These are phyloP conservation scores for Carex scoparia DNA, from an alignment of 176 grass and related monocot species.

Conservation along the genomic window DNA sequence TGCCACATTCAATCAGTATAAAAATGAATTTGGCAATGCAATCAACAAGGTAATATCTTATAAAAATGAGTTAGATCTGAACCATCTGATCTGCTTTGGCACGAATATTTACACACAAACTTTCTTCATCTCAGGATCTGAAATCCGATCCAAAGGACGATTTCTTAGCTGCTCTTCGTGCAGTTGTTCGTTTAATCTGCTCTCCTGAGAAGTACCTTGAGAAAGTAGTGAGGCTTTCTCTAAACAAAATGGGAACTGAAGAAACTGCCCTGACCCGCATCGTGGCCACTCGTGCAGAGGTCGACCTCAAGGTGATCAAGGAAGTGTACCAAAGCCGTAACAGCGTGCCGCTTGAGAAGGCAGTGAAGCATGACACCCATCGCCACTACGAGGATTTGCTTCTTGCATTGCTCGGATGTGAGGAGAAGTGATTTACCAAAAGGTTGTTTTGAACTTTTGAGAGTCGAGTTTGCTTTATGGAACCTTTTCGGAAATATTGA, in stretches of 20 bases:
- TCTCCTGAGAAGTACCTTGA: slow-evolving; percentile 72
- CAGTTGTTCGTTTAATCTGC: slow-evolving; percentile 57
- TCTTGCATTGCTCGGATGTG: slow-evolving; percentile 59
- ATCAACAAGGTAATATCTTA: slow-evolving; percentile 60
- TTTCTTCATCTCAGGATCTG: slow-evolving; percentile 50
- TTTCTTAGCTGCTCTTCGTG: slow-evolving; percentile 56
- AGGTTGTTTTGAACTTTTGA: background rate
- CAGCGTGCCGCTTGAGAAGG: slow-evolving; percentile 48
- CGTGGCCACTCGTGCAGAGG: slow-evolving; percentile 77
- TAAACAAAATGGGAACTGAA: slow-evolving; percentile 60
- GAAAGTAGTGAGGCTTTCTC: slow-evolving; percentile 62
- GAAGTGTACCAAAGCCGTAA: slow-evolving; percentile 82
- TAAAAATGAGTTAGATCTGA: too few species aligned
- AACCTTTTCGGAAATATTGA: background rate
- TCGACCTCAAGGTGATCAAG: slow-evolving; percentile 72
- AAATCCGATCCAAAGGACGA: slow-evolving; percentile 89
- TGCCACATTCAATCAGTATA: slow-evolving; percentile 80
- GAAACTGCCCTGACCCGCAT: slow-evolving; percentile 68
- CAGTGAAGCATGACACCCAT: slow-evolving; percentile 56
- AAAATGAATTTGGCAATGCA: slow-evolving; percentile 63
- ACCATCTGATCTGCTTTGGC: too few species aligned
- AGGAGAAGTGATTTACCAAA: slow-evolving; percentile 1
- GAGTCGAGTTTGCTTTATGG: background rate
- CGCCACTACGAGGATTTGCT: slow-evolving; percentile 81
- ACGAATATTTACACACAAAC: background rate